Conservation (phyloP, 2,329 filamentous ascomycete genomes). For the Alternaria alternata region DNA sequence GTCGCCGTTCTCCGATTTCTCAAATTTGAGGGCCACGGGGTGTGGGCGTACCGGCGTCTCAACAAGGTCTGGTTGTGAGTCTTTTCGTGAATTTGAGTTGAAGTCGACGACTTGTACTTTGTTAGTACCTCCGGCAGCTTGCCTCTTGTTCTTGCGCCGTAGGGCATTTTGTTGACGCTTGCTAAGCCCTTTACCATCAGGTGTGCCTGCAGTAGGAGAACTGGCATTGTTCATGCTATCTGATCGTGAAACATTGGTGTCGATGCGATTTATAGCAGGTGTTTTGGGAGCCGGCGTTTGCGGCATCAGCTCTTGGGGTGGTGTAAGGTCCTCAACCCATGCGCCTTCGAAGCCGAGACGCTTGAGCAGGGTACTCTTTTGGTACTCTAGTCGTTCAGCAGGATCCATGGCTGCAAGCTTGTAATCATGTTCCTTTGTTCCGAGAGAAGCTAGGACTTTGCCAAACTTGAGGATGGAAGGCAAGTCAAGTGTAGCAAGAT, state of each 20-base stretch:
- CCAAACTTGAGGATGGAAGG: conserved; percentile 82
- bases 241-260: conserved; percentile 58
- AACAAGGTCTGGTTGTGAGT: conserved; percentile 66
- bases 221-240: conserved; percentile 56
- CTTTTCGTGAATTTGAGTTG: conserved; percentile 69
- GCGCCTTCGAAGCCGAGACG: conserved; percentile 86
- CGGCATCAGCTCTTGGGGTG: conserved; percentile 64
- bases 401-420: conserved; percentile 83
- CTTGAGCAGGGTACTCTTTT: conserved; percentile 85
- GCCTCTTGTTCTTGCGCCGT: conserved; percentile 91
- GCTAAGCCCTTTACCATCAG: conserved; percentile 67
- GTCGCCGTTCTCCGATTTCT: conserved; percentile 67
- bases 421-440: conserved; percentile 84
- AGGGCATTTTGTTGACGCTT: conserved; percentile 93
- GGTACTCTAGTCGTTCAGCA: conserved; percentile 78
- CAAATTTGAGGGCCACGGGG: conserved; percentile 63
- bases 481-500: conserved; percentile 78
- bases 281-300: conserved; percentile 50
- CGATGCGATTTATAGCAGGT: conserved; percentile 56
- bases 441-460: conserved; percentile 81
- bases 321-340: conserved; percentile 85
- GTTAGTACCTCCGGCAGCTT: conserved; percentile 86
- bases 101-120: conserved; percentile 92
- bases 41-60: conserved; percentile 59
- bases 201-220: conserved; percentile 57